A percentile compares a stretch with the other conserved stretches of the same genome.
Conservation (phyloP, 169 alveolate species). For the Babesia bovis region DNA sequence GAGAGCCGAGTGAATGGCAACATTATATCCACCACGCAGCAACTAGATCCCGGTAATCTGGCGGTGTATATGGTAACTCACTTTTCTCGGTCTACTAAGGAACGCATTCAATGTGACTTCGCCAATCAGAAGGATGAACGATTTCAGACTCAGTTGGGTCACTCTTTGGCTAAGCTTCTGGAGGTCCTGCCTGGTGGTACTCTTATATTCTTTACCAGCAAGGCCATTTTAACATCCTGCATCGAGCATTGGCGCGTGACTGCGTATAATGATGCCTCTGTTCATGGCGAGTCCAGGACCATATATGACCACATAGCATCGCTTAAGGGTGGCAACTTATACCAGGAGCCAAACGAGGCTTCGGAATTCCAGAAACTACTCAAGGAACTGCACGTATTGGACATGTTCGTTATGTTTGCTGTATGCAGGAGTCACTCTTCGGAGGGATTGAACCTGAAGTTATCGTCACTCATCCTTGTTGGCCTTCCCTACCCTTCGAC, state of each 20-base stretch:
- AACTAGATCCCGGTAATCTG: constrained; percentile 29
- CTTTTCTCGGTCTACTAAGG: not conserved
- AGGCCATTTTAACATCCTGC: constrained; percentile 11
- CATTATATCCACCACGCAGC: constrained; percentile 37
- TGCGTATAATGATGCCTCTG: not conserved
- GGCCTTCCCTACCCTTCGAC: constrained; percentile 57
- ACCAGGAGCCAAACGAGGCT: constrained; percentile 50
- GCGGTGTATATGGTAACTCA: constrained; percentile 31
- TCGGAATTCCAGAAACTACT: constrained; percentile 23
- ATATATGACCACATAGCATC: constrained; percentile 20
- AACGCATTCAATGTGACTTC: constrained; percentile 29
- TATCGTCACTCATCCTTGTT: constrained; percentile 46
- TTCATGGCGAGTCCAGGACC: not conserved
- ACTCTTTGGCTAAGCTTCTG: constrained; percentile 20
- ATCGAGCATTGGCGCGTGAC: constrained; percentile 40
- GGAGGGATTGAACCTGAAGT: constrained; percentile 51
- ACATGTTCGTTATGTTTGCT: constrained; percentile 30
- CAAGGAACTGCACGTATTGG: not conserved
- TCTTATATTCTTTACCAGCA: constrained; percentile 44
- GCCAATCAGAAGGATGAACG: constrained; percentile 7
- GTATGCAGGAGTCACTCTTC: constrained; percentile 52
- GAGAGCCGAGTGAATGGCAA: constrained; percentile 13
- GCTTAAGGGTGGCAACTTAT: constrained; percentile 31
- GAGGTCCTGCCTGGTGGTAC: constrained; percentile 55
- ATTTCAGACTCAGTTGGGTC: constrained; percentile 18